Base-by-base conservation (phyloP, 495 filamentous ascomycete species). In the Chaetomium fimeti region DNA sequence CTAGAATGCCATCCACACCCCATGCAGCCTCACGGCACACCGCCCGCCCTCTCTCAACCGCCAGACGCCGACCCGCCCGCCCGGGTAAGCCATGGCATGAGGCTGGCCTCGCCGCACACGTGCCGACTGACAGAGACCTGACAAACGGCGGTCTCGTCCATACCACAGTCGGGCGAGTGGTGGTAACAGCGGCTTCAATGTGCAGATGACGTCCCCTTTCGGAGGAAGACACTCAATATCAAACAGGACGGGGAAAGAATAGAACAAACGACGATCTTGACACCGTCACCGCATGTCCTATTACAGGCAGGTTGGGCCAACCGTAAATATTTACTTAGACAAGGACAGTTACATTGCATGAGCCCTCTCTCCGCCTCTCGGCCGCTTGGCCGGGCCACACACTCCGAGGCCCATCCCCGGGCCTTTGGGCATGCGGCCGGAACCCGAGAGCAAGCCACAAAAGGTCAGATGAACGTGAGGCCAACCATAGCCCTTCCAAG, bases 1-100 rank as follows among this genome's bases (percentile, higher is more conserved):
- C 43, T 38, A 20, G 57, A 57, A 43, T 20, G 36, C 55, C 24
- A 18, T 58, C 38, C 45, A 18, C 6, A 28, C 32, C 3, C 32
- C 45, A 38, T 38, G 58, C 58, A 51, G 16, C 43, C 18, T 18
- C 29, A 47, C 9, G 58, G 45, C 58, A 51, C 58, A 38, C 8
- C 20, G 8, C 20, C 45, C 45, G n/a, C 18, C 45, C 5, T 49
- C 22, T 27, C 27, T 6, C 7, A 49, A 36, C 18, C 28, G 12
- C 8, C 29, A 38, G 45, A 36, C 20, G 42, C 58, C 29, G 58
- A 51, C 22, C 58, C 58, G 58, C 22, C 43, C 24, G 58, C 28
- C 58, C 28, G 58, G 58, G 28, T 60, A 61, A 29, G 47, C 47
- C 59, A 49, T n/a, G 42, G 0, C 42, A 45, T 43, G 5, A 7